Evolutionary conservation across 169 alveolate genomes (phyloP), one percentile per base, ranked within the genome.

Genomic region (Theileria annulata): DNA sequence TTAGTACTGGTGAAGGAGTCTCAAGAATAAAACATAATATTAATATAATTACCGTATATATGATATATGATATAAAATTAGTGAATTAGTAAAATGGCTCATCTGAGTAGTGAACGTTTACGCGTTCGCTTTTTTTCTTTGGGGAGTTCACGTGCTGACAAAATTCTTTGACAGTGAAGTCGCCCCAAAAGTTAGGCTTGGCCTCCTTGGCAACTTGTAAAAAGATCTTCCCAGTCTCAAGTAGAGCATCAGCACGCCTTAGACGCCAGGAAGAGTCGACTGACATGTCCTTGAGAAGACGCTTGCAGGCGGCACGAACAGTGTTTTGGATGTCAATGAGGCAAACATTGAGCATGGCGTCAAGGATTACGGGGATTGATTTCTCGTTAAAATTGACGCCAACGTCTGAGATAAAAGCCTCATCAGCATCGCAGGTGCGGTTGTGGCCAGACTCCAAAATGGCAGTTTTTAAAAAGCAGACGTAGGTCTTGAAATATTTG

Each of bases 301-400:
- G 90, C 76, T 92, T 94, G 59, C 95, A 88, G 30, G 94, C 96
- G 12, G 93, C 89, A 47, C 95, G 79, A 42, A 94, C 94, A 0
- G 96, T 93, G 51, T 91, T 88, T 59, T 94, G 96, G 49, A 94
- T 88, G 68, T 94, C 97, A 93, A 94, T 92, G 15, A 93, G 80
- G 79, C 96, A 93, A 12, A 94, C 90, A 69, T 91, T 89, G 63
- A 93, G 87, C 96, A 93, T 92, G 25, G 96, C 93, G 71, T 94
- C 96, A 69, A 94, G 75, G 47, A 94, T 88, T 15, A 90, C 73
- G 60, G 97, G 96, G n/a, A 94, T 64, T 27, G 94, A 85, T 49
- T 92, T 93, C 76, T 94, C 96, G 73, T 88, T 84, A 67, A 86
- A 88, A 66, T 93, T 87, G 75, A 85, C 91, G 71, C 87, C 88